Evolutionary conservation across 805 yeast species (phyloP), one percentile per base, ranked within the genome.

Genomic region (Ogataea polymorpha): DNA sequence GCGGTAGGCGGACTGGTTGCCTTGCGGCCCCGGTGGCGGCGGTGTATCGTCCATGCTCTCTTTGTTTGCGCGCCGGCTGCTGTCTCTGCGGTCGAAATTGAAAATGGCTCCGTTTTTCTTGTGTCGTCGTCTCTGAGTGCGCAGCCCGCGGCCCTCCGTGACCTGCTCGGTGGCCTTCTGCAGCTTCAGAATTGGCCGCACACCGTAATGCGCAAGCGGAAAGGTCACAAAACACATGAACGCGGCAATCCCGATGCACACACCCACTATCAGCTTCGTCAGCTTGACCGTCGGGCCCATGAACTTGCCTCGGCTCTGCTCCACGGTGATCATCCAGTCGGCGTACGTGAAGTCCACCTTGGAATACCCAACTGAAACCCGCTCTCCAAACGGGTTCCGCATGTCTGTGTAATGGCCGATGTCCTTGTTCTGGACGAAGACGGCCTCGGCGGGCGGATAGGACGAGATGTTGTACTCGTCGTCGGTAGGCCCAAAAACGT

Each of bases 151-250:
- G 24, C 73, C 67, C 35, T 66, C 63, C 5, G 81, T 75, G 21
- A 81, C 76, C 17, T 75, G 76, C 56, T 87, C 96, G 0, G 96
- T 86, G 0, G 95, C 96, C 47, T 79, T 79, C 54, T 85, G 88
- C 31, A 89, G 68, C 43, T 80, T 74, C 31, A 86, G 74, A 43
- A 89, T 87, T 0, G 97, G 96, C 48, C 85, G 65, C 5, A 88
- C 90, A 25, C 90, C 88, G 70, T 80, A 84, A 44, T 86, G 88
- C 0, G 96, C 88, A 39, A 89, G 62, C 5, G 93, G 90, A 58
- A 88, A 75, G 1, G 96, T 86, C n/a, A 86, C 58, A 1, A 86
- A 45, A 49, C 86, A 79, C 70, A 87, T 78, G 47, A 83, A 74
- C 1, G 68, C 86, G 3, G 93, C 93, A 15, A 85, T 77, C 1